Evolutionary conservation across 1,284 basidiomycete genomes (phyloP), one percentile per base, ranked within the genome.

Genomic region (Trametes polyzona): DNA sequence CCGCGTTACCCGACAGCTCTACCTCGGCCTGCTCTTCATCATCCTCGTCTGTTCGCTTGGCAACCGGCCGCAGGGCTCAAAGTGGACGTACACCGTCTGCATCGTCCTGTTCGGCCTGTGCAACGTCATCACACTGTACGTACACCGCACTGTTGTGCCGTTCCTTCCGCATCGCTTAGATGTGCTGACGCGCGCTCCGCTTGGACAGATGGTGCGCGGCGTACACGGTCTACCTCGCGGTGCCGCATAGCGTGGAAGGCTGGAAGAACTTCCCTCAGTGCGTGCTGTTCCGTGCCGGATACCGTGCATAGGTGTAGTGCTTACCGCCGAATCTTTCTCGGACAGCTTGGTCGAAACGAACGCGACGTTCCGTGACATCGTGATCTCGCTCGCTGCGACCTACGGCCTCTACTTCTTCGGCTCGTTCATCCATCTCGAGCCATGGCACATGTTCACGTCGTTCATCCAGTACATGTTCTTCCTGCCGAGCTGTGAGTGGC

Each of bases 381-480:
- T 86, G 53, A 84, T 92, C 63, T 90, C 88, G 9, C 77, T 93
- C 23, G 81, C 86, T 52, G 92, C 93, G 32, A 96, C 94, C 1
- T 96, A 95, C 71, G 92, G 93, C 33, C 83, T 96, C 48, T 96
- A 96, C 79, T 82, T 96, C 71, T 72, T 96, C 71, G 83, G 87
- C 53, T 95, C 92, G 3, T 79, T 95, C 71, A 85, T 96, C 75
- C 90, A 95, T 74, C 76, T 92, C 42, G 94, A 96, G 68, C 93
- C 93, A 0, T 96, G 92, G 92, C 94, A 96, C 79, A 93, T 96
- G 91, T 82, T 96, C 76, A 95, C 93, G 19, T 93, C 88, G 52
- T 95, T 96, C 81, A 62, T 86, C 46, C 91, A 91, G 71, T 92
- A 91, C 72, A 79, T 92, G 83, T 92, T 92, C 83, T 79, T 90